Conservation (phyloP, 177 flowering plant species). For the Tripterygium wilfordii region DNA sequence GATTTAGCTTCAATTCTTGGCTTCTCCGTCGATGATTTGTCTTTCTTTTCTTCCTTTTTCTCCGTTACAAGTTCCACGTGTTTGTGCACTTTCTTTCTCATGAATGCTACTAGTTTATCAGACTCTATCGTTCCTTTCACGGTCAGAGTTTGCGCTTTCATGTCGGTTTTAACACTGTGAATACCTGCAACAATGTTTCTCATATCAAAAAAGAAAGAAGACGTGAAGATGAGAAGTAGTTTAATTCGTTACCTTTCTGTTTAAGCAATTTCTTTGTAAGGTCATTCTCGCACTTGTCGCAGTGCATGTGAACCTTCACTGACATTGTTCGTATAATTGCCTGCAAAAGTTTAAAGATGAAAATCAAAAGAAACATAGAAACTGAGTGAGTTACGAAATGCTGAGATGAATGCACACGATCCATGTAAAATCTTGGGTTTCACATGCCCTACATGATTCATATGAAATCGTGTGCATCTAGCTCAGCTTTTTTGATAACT, state of each 20-base stretch:
- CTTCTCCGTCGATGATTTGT: too few relatives aligned
- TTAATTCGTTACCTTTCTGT: slow-evolving; percentile 53
- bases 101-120: slow-evolving; percentile 35
- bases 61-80: slow-evolving; percentile 48
- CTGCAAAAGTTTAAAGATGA: slow-evolving; percentile 28
- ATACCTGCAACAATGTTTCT: too few relatives aligned
- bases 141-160: slow-evolving; percentile 49
- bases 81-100: slow-evolving; percentile 51
- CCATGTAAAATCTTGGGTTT: too few relatives aligned
- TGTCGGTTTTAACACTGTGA: slow-evolving; percentile 48
- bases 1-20: slow-evolving; percentile 6
- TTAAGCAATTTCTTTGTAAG: slow-evolving; percentile 32
- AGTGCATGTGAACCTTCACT: slow-evolving; percentile 61
- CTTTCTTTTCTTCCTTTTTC: slow-evolving; percentile 20
- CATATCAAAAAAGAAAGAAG: too few relatives aligned
- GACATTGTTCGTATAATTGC: slow-evolving; percentile 23
- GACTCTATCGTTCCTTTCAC: slow-evolving; percentile 58
- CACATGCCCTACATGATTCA: too few relatives aligned
- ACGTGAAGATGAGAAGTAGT: too few relatives aligned
- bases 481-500: too few relatives aligned
- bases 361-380: too few relatives aligned
- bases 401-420: too few relatives aligned
- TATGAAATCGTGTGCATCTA: too few relatives aligned
- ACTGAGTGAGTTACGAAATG: too few relatives aligned
- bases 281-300: slow-evolving; percentile 60